These are phyloP conservation scores for Gorgonomyces haynaldii DNA, from an alignment of 192 early-diverging fungal genomes.

Conservation along the genomic window DNA sequence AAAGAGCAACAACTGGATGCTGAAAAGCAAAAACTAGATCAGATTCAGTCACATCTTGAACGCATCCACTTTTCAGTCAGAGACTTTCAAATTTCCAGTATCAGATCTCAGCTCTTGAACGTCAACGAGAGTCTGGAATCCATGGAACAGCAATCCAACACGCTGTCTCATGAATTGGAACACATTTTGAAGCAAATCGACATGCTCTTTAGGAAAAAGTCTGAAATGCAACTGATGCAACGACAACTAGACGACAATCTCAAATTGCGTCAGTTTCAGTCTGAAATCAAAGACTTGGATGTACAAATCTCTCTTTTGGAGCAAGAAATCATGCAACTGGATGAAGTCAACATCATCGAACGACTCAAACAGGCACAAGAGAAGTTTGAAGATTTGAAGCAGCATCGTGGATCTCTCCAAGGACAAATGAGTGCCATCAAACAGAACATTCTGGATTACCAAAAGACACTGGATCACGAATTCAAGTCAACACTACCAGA, in stretches of 20 bases:
- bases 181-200: constrained; percentile 24
- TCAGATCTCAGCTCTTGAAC: no score
- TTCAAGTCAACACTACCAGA: no score
- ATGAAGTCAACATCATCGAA: constrained; percentile 12
- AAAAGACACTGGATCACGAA: no score
- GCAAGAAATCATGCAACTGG: constrained; percentile 20
- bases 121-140: no score
- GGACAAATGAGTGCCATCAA: no score
- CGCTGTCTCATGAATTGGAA: constrained; percentile 7
- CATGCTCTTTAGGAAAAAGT: constrained; percentile 12
- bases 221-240: constrained; percentile 15
- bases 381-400: constrained; percentile 23
- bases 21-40: background rate
- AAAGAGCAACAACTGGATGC: no score
- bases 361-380: constrained; percentile 19
- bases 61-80: no score
- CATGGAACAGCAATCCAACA: background rate
- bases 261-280: constrained; percentile 33
- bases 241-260: constrained; percentile 34
- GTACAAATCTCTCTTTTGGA: constrained; percentile 26
- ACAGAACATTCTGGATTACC: no score
- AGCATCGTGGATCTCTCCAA: no score
- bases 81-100: no score
- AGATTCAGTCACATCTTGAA: background rate
- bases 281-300: constrained; percentile 14